Evolutionary conservation across 371 early-diverging fungal species (phyloP).

Genomic region (Mycotypha africana): DNA sequence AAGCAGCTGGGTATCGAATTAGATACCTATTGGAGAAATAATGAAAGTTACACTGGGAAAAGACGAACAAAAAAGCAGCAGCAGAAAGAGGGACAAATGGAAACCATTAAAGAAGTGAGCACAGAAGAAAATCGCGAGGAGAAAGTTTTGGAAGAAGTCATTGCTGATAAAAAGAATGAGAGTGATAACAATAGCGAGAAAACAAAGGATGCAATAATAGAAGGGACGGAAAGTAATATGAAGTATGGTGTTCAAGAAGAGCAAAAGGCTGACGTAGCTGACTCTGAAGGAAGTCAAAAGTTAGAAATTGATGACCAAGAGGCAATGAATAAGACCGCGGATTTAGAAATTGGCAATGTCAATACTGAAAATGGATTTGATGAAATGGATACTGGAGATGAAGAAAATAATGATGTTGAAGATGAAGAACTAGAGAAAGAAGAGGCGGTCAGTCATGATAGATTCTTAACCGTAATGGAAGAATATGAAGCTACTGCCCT

Average conservation of each 20-base stretch:
- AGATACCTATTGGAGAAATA: slow-evolving; percentile 13
- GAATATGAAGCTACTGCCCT: slow-evolving; percentile 25
- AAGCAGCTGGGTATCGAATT: slow-evolving; percentile 16
- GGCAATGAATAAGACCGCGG: not conserved
- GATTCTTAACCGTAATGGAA: slow-evolving; percentile 31
- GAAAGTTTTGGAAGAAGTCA: not conserved
- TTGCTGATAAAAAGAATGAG: not conserved
- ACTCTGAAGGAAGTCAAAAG: not conserved
- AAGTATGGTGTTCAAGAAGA: not conserved
- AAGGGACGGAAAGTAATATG: not conserved
- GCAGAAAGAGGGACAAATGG: not conserved
- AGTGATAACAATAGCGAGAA: not conserved
- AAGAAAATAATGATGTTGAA: slow-evolving; percentile 1
- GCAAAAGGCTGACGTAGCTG: not conserved
- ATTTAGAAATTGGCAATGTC: not conserved
- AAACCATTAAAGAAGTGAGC: not conserved
- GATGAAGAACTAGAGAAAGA: slow-evolving; percentile 10
- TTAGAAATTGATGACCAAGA: not conserved
- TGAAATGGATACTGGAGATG: not conserved
- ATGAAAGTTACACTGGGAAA: not conserved
- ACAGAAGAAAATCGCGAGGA: not conserved
- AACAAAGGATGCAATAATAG: not conserved
- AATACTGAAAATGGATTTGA: not conserved
- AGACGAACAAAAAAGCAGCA: not conserved
- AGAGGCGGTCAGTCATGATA: slow-evolving; percentile 7